Conservation (phyloP, 257 asterid genomes). For the Ehretia macrophylla region DNA sequence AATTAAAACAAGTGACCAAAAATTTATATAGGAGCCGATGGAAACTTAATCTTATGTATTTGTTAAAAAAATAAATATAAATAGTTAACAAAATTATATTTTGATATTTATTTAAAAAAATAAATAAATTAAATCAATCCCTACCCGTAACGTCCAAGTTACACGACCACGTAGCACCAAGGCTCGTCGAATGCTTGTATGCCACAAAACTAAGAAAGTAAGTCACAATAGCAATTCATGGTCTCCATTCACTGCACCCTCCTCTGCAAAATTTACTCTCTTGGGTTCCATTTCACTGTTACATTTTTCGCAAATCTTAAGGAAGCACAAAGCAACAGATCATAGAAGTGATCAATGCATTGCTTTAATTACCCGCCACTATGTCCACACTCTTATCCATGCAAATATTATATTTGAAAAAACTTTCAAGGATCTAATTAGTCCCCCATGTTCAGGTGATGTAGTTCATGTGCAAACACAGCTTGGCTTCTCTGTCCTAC, state of each 20-base stretch:
- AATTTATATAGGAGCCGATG: no score
- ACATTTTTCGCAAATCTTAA: constrained; percentile 39
- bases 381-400: constrained; percentile 5
- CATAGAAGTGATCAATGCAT: constrained; percentile 15
- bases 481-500: not conserved
- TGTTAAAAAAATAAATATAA: no score
- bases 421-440: not conserved
- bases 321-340: constrained; percentile 33
- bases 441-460: not conserved
- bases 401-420: not conserved
- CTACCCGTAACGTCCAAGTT: no score
- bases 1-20: no score
- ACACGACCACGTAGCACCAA: no score
- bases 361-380: constrained; percentile 24
- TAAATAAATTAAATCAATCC: no score
- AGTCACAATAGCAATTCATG: no score
- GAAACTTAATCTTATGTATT: no score
- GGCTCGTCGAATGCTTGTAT: no score
- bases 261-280: constrained; percentile 23
- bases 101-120: no score
- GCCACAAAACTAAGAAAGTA: no score
- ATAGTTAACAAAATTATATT: no score
- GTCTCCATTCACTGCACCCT: not conserved
- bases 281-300: constrained; percentile 26
- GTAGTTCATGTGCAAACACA: not conserved